Percentiles rank a stretch among this genome's conserved stretches.
Conservation (phyloP, 352 stramenopile species). For the Phytophthora ramorum region DNA sequence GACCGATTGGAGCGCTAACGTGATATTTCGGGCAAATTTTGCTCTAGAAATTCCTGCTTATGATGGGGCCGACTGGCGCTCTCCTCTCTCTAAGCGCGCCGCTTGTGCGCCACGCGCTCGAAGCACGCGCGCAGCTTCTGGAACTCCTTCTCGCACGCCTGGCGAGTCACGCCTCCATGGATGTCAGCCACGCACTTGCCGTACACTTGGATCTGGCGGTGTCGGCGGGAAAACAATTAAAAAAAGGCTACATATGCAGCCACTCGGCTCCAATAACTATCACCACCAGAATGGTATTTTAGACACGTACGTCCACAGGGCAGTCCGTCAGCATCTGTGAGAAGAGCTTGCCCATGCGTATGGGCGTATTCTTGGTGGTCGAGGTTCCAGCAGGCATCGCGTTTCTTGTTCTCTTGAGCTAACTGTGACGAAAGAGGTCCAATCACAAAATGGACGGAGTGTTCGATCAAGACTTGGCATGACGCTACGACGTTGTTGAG, state of each 20-base stretch:
- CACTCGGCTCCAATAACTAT: neutral
- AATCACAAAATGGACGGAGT: conserved; percentile 19
- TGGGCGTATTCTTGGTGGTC: conserved; percentile 40
- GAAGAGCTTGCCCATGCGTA: conserved; percentile 77
- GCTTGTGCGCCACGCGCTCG: conserved; percentile 51
- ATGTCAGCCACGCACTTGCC: conserved; percentile 79
- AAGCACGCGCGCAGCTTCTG: conserved; percentile 77
- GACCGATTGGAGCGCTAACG: neutral
- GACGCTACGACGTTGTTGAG: neutral
- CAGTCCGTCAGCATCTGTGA: conserved; percentile 73
- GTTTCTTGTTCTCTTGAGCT: neutral
- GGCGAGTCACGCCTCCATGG: conserved; percentile 52
- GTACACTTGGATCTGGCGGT: conserved; percentile 76
- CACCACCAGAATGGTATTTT: neutral
- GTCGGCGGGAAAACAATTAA: conserved; percentile 2
- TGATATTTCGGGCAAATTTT: neutral
- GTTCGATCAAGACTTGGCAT: neutral
- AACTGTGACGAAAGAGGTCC: neutral
- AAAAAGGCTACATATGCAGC: neutral
- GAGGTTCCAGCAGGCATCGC: conserved; percentile 27
- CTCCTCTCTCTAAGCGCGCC: conserved; percentile 28
- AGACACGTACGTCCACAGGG: conserved; percentile 58
- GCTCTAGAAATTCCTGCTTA: neutral
- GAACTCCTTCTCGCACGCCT: conserved; percentile 77
- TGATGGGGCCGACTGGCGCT: neutral